Conservation (phyloP, 768 basidiomycete genomes). For the Strobilomyces dryophilus region DNA sequence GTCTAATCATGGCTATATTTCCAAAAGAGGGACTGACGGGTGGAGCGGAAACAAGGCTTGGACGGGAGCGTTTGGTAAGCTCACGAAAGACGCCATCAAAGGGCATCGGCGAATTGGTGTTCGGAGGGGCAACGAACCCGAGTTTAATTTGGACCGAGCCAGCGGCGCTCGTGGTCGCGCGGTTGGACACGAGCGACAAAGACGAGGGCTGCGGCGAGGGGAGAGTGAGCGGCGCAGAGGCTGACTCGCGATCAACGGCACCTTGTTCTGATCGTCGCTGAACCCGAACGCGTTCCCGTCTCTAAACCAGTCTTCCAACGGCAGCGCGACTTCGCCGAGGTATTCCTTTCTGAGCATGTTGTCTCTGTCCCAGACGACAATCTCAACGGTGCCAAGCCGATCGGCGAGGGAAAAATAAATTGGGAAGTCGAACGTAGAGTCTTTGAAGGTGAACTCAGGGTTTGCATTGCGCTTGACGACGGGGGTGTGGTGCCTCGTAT, state of each 20-base stretch:
- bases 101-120: constrained; percentile 40
- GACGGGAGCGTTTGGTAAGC: constrained; percentile 58
- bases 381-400: constrained; percentile 68
- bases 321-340: constrained; percentile 80
- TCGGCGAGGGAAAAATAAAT: constrained; percentile 75
- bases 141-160: constrained; percentile 60
- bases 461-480: constrained; percentile 69
- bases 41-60: constrained; percentile 69
- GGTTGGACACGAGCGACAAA: constrained; percentile 44
- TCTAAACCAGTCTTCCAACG: constrained; percentile 79
- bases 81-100: constrained; percentile 62
- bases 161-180: constrained; percentile 40
- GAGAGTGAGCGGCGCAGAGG: constrained; percentile 1
- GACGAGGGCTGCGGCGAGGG: constrained; percentile 40
- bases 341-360: constrained; percentile 82
- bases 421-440: constrained; percentile 88
- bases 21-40: constrained; percentile 49
- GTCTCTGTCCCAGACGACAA: constrained; percentile 95
- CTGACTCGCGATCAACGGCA: constrained; percentile 31
- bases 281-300: constrained; percentile 43
- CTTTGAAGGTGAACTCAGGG: constrained; percentile 60
- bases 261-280: constrained; percentile 65
- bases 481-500: constrained; percentile 63
- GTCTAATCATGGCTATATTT: background rate
- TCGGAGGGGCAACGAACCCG: constrained; percentile 49